Evolutionary conservation across 116 monocot species (phyloP).

Genomic region (Dioscorea cayenensis): DNA sequence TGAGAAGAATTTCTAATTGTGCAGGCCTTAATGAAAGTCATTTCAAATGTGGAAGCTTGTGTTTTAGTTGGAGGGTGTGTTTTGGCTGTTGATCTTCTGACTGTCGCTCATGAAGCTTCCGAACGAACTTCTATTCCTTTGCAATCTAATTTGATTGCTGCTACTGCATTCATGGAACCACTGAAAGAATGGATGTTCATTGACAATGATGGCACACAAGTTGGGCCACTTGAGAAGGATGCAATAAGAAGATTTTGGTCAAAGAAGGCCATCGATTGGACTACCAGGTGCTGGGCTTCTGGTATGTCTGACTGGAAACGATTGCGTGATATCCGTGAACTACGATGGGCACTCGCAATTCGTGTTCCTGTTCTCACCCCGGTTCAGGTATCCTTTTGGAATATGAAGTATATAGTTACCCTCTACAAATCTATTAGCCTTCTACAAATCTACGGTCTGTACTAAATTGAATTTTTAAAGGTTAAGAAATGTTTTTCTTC

Average conservation of each 20-base stretch:
- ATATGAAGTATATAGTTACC: neutral
- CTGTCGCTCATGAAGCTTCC: slow-evolving; percentile 85
- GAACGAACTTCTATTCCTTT: slow-evolving; percentile 94
- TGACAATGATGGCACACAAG: slow-evolving; percentile 67
- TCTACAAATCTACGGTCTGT: too few species aligned
- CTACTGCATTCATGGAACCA: slow-evolving; percentile 98
- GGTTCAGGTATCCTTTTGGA: slow-evolving; percentile 56
- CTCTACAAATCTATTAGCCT: too few species aligned
- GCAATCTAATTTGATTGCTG: slow-evolving; percentile 96
- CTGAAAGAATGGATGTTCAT: slow-evolving; percentile 94
- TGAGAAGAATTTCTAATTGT: neutral
- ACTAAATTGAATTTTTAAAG: neutral
- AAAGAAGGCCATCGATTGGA: slow-evolving; percentile 88
- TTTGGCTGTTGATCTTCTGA: slow-evolving; percentile 90
- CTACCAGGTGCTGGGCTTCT: slow-evolving; percentile 88
- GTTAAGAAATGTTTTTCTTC: neutral
- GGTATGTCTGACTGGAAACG: slow-evolving; percentile 96
- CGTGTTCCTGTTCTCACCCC: slow-evolving; percentile 90
- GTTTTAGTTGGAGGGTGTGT: slow-evolving; percentile 97
- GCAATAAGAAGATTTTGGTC: slow-evolving; percentile 90
- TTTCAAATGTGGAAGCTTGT: slow-evolving; percentile 85
- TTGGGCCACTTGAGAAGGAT: slow-evolving; percentile 95
- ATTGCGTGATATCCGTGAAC: slow-evolving; percentile 91
- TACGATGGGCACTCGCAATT: slow-evolving; percentile 83
- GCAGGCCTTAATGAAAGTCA: slow-evolving; percentile 90